Evolutionary conservation across 306 rosid species (phyloP).

Genomic region (Cucurbita moschata): DNA sequence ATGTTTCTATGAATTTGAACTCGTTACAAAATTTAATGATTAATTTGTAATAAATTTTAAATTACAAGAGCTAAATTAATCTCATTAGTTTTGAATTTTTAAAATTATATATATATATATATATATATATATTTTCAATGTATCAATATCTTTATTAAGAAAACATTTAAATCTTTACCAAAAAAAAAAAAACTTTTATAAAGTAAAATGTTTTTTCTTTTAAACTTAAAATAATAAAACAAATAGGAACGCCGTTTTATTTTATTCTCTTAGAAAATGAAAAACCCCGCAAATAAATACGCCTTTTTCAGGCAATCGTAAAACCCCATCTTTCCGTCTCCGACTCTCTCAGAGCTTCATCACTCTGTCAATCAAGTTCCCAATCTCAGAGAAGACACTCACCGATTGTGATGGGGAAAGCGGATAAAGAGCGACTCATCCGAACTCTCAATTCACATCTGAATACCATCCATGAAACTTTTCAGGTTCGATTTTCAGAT

Average conservation of each 20-base stretch:
- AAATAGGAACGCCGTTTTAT: not conserved
- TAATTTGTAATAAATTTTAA: too few species aligned
- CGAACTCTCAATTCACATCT: constrained; percentile 36
- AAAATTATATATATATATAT: too few species aligned
- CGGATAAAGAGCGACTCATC: constrained; percentile 37
- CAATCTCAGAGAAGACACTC: not conserved
- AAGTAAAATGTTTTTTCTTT: too few species aligned
- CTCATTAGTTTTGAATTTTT: too few species aligned
- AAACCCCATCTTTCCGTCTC: not conserved
- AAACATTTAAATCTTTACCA: too few species aligned
- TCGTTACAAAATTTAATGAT: too few species aligned
- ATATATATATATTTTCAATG: too few species aligned
- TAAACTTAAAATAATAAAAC: not conserved
- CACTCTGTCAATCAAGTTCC: not conserved
- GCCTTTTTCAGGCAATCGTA: not conserved
- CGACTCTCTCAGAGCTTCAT: not conserved
- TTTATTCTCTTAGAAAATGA: not conserved
- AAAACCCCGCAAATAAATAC: not conserved
- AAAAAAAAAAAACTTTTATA: too few species aligned
- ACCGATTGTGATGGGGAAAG: constrained; percentile 18
- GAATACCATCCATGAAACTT: constrained; percentile 54
- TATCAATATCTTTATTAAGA: too few species aligned
- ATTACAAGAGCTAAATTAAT: too few species aligned
- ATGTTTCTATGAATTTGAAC: too few species aligned
- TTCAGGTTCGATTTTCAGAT: constrained; percentile 25